Percentiles rank a stretch among this genome's conserved stretches.
Evolutionary conservation across 345 rosid species (phyloP).

Genomic region (Orychophragmus violaceus): DNA sequence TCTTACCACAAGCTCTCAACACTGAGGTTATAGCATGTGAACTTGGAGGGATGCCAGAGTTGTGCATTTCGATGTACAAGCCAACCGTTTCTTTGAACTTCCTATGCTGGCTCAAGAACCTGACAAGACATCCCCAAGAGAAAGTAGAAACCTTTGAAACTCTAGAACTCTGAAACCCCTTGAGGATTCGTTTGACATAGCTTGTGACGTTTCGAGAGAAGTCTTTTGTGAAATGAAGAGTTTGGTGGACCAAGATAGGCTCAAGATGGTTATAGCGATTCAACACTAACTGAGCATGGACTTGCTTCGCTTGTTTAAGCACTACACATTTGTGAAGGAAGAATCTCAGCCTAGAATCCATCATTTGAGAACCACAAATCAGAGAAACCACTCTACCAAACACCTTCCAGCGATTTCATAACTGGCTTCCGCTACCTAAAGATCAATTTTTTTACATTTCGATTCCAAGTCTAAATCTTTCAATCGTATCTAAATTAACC

Average conservation of each 20-base stretch:
- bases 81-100: slow-evolving; percentile 44
- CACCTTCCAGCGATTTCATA: background rate
- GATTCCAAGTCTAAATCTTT: background rate
- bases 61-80: slow-evolving; percentile 46
- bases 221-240: slow-evolving; percentile 31
- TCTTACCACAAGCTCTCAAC: slow-evolving; percentile 55
- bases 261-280: slow-evolving; percentile 34
- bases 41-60: slow-evolving; percentile 41
- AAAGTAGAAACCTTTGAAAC: slow-evolving; percentile 28
- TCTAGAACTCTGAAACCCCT: background rate
- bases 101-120: slow-evolving; percentile 52
- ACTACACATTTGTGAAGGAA: slow-evolving; percentile 31
- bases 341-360: slow-evolving; percentile 28
- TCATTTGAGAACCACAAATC: slow-evolving; percentile 5
- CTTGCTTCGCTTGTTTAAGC: slow-evolving; percentile 39
- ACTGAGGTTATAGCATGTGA: slow-evolving; percentile 59
- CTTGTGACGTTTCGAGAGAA: slow-evolving; percentile 36
- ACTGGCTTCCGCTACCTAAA: background rate
- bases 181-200: slow-evolving; percentile 43
- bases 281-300: slow-evolving; percentile 45
- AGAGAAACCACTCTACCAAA: background rate
- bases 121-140: slow-evolving; percentile 55
- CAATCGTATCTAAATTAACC: background rate
- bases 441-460: background rate
- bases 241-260: slow-evolving; percentile 41